These are phyloP conservation scores for slime mould (Dictyostelium discoideum) DNA, from an alignment of 78 protist species.

Conservation along the genomic window dicty_2.7 NC_007091.3:293001-293500, in stretches of 20 bases:
- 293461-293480: background rate
- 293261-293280: background rate
- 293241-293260: background rate
- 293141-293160: background rate
- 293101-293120: background rate
- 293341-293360: background rate
- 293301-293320: background rate
- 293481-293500: background rate
- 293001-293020: background rate
- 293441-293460: background rate
- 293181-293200: background rate
- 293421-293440: background rate
- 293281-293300: background rate
- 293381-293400: background rate
- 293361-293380: background rate
- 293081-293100: background rate
- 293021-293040: background rate
- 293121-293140: background rate
- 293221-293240: background rate
- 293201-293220: background rate
- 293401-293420: background rate
- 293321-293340: background rate
- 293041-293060: background rate
- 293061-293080: background rate
- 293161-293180: background rate